Conservation (phyloP, 2,329 filamentous ascomycete genomes). For the Phyllosticta paracitricarpa region DNA sequence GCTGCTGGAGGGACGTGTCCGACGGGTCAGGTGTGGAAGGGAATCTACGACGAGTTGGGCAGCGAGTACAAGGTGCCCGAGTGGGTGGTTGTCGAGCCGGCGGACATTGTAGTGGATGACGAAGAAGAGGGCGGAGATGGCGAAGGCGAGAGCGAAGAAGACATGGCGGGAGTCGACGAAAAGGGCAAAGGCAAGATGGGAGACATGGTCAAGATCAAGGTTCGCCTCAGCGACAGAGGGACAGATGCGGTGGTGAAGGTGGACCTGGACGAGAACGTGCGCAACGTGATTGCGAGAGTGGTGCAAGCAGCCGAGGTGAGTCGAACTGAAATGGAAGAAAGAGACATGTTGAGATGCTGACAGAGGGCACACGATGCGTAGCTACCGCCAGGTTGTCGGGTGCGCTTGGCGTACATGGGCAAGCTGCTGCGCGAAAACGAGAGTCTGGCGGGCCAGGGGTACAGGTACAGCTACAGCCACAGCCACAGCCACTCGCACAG, state of each 20-base stretch:
- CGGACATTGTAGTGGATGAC: constrained; percentile 25
- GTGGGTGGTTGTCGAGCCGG: constrained; percentile 37
- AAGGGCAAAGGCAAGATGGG: constrained; percentile 25
- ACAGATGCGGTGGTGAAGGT: constrained; percentile 28
- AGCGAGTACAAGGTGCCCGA: constrained; percentile 34
- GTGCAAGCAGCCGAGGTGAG: constrained; percentile 54
- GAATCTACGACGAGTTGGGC: constrained; percentile 36
- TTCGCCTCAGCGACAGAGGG: constrained; percentile 29
- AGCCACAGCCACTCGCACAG: constrained; percentile 22
- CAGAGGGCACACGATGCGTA: constrained; percentile 22
- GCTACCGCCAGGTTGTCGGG: constrained; percentile 48
- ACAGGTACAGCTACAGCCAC: constrained; percentile 29
- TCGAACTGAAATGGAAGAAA: background rate
- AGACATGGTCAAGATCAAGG: constrained; percentile 22
- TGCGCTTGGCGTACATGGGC: constrained; percentile 72
- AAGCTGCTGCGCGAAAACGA: constrained; percentile 63
- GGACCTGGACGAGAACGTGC: constrained; percentile 45
- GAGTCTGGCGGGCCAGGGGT: constrained; percentile 59
- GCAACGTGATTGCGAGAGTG: constrained; percentile 52
- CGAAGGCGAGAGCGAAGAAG: constrained; percentile 14
- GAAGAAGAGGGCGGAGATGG: constrained; percentile 19
- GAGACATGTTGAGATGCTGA: constrained; percentile 8
- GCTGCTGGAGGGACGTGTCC: constrained; percentile 53
- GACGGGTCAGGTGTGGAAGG: constrained; percentile 29
- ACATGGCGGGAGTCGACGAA: constrained; percentile 17